These are phyloP conservation scores for Alectoria sarmentosa DNA, from an alignment of 495 filamentous ascomycete species.

Conservation along the genomic window DNA sequence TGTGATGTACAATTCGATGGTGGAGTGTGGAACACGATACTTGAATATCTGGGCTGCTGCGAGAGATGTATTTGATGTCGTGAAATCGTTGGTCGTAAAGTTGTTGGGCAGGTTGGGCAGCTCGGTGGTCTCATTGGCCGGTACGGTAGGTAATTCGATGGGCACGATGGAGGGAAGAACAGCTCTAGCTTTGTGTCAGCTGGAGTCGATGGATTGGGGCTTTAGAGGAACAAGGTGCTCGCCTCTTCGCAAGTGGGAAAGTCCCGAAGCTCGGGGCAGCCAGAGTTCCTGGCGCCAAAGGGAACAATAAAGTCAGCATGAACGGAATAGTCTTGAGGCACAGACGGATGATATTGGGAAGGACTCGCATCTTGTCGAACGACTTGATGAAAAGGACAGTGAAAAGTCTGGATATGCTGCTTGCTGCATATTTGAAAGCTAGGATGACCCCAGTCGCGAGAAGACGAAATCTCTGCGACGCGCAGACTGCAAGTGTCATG, in stretches of 20 bases:
- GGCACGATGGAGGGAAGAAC: neutral
- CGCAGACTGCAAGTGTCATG: no score
- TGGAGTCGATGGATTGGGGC: neutral
- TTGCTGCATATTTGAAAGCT: conserved; percentile 4
- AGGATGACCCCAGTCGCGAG: neutral
- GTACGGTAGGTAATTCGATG: neutral
- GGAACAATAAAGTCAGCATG: neutral
- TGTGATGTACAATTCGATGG: conserved; percentile 5
- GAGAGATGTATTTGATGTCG: neutral
- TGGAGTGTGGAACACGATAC: conserved; percentile 4
- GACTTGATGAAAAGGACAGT: neutral
- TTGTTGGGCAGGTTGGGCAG: neutral
- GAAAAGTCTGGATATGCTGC: neutral
- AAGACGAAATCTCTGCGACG: no score
- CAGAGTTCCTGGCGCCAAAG: neutral
- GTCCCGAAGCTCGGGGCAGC: neutral
- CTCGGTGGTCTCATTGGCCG: neutral
- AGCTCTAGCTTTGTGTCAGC: neutral
- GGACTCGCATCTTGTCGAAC: neutral
- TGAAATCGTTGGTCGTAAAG: neutral
- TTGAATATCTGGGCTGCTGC: neutral
- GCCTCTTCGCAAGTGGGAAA: neutral
- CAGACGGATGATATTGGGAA: neutral
- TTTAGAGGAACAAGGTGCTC: neutral
- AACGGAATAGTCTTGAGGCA: neutral